Evolutionary conservation across 1,284 basidiomycete species (phyloP), one percentile per base, ranked within the genome.

Genomic region (Grifola frondosa): DNA sequence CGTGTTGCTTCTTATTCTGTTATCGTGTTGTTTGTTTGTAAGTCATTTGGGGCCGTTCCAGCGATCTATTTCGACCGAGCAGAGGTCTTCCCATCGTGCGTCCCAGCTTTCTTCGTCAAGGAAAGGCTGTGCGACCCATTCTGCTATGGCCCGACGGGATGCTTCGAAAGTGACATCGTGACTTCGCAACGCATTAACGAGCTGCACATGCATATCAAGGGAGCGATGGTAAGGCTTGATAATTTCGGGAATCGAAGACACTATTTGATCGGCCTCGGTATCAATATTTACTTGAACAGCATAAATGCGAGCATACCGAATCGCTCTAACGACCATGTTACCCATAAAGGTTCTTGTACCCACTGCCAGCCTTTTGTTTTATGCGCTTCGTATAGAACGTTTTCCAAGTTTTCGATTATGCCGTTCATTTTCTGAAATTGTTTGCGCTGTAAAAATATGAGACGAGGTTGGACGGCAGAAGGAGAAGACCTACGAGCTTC

Each of bases 321-420:
- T 61, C 77, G 82, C 53, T 86, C 82, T 20, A 91, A 62, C 1
- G 88, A 71, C 88, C 88, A 91, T 10, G 87, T 88, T 20, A 77
- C 68, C 88, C 88, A 90, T 31, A 91, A 66, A 1, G 84, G 79
- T 46, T 88, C 84, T 47, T 79, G 69, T 2, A 79, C 80, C 78
- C 83, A 89, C 49, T 68, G 65, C 68, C 76, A 80, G 0, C 87
- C 87, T 58, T 85, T 88, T 12, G 68, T 64, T 58, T 77, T 84
- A 53, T 80, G 74, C 4, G 85, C 84, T 39, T 90, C 88, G 26
- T 74, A 65, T 8, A 88, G 64, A 4, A 88, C 56, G 2, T 63
- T 59, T 48, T 91, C 88, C 36, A 88, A 57, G 40, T 66, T 76
- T 30, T 88, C 86, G 26, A 88, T 63, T 7, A 78, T 66, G 0